phyloP scores from a whole-genome alignment of 1,284 basidiomycete species.

The Apiotrichum veenhuisii region DNA sequence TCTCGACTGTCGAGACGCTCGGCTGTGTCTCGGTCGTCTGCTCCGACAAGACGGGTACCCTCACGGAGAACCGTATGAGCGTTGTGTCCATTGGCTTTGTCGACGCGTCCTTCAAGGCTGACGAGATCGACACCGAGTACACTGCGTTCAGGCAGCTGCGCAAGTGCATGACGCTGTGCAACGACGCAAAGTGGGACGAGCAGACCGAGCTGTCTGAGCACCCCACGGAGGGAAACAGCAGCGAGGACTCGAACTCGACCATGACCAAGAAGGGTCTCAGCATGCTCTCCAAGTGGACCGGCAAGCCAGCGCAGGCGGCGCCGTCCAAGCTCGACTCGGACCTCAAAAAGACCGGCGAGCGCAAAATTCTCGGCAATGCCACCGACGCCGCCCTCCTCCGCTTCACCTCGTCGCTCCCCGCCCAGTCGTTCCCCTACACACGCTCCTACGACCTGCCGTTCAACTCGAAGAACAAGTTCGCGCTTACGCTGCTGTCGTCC shows the following conservation, averaged over 20 bases:
- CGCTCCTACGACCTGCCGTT: slow-evolving; percentile 54
- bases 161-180: slow-evolving; percentile 53
- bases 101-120: slow-evolving; percentile 26
- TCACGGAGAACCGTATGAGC: slow-evolving; percentile 51
- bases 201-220: slow-evolving; percentile 36
- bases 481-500: not conserved
- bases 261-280: not conserved
- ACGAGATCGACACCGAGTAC: slow-evolving; percentile 35
- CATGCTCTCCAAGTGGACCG: not conserved
- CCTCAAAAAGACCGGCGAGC: slow-evolving; percentile 11
- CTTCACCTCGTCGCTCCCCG: slow-evolving; percentile 53
- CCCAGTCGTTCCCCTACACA: slow-evolving; percentile 40
- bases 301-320: not conserved
- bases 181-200: slow-evolving; percentile 58
- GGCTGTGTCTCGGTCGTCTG: slow-evolving; percentile 59
- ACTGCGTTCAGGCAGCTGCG: slow-evolving; percentile 19
- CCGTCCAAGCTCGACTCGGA: not conserved
- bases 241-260: not conserved
- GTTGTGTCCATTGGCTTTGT: slow-evolving; percentile 53
- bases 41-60: slow-evolving; percentile 60
- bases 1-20: slow-evolving; percentile 61
- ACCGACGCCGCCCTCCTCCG: slow-evolving; percentile 61
- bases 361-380: slow-evolving; percentile 59
- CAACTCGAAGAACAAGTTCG: slow-evolving; percentile 63
- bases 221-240: slow-evolving; percentile 46